phyloP scores from a whole-genome alignment of 805 yeast genomes.

The Kodamaea hsintzibuensis region DNA sequence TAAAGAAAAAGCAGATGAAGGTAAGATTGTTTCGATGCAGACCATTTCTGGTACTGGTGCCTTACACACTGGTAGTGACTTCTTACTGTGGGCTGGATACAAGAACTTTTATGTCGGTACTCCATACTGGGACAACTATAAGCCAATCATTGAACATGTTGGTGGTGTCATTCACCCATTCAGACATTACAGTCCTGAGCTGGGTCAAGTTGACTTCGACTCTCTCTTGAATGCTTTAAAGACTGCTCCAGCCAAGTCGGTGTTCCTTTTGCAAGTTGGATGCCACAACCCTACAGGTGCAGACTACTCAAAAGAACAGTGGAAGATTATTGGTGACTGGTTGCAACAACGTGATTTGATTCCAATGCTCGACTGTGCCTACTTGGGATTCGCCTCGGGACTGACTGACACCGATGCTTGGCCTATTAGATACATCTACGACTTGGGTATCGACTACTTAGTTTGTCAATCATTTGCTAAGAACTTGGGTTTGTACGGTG shows the following conservation, averaged over 20 bases:
- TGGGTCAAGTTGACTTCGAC: slow-evolving; percentile 32
- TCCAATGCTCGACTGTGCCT: slow-evolving; percentile 41
- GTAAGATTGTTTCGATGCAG: slow-evolving; percentile 37
- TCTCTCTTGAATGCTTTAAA: slow-evolving; percentile 26
- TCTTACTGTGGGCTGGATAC: slow-evolving; percentile 27
- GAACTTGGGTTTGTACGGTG: slow-evolving; percentile 44
- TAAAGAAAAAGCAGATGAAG: slow-evolving; percentile 19
- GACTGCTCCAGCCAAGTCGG: slow-evolving; percentile 31
- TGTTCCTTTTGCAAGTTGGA: slow-evolving; percentile 42
- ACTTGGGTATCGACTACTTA: slow-evolving; percentile 24
- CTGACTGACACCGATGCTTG: slow-evolving; percentile 33
- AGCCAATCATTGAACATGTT: slow-evolving; percentile 32
- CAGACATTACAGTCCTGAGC: slow-evolving; percentile 31
- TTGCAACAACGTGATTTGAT: slow-evolving; percentile 26
- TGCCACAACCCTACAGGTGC: slow-evolving; percentile 50
- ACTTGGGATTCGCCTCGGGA: slow-evolving; percentile 43
- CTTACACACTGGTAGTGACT: slow-evolving; percentile 36
- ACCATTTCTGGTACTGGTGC: slow-evolving; percentile 46
- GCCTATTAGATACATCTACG: slow-evolving; percentile 37
- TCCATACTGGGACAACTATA: slow-evolving; percentile 44
- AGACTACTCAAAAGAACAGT: slow-evolving; percentile 37
- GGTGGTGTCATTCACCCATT: slow-evolving; percentile 30
- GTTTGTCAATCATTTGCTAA: slow-evolving; percentile 43
- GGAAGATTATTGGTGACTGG: slow-evolving; percentile 31
- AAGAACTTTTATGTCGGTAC: slow-evolving; percentile 34